These are phyloP conservation scores for Rhipidocladum racemiflorum DNA, from an alignment of 176 grass and related monocot species.

Conservation along the genomic window DNA sequence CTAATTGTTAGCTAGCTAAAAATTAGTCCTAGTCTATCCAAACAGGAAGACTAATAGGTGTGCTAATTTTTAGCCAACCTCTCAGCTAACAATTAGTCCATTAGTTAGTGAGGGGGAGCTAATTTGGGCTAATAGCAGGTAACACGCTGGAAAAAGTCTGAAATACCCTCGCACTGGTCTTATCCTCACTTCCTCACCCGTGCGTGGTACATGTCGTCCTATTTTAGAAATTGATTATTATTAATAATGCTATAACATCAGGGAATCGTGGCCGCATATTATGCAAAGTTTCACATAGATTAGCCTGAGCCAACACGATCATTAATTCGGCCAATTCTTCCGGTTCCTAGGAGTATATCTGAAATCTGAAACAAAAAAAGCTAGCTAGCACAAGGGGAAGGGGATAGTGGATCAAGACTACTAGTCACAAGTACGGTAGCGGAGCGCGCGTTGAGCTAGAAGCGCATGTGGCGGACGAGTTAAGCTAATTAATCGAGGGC, in stretches of 20 bases:
- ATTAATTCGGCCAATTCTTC: background rate
- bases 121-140: too few relatives aligned
- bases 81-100: too few relatives aligned
- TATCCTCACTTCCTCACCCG: too few relatives aligned
- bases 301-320: background rate
- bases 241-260: background rate
- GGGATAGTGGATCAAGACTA: background rate
- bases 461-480: background rate
- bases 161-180: too few relatives aligned
- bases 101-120: too few relatives aligned
- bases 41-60: too few relatives aligned
- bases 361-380: background rate
- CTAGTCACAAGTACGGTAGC: background rate
- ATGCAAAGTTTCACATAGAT: background rate
- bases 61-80: too few relatives aligned
- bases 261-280: background rate
- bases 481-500: constrained; percentile 1
- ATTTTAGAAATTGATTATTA: background rate
- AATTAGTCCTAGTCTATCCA: too few relatives aligned
- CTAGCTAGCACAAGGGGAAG: background rate
- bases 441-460: background rate
- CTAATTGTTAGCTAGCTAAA: too few relatives aligned
- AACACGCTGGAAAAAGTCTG: too few relatives aligned
- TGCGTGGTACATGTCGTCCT: background rate
- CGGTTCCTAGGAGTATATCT: background rate